These are phyloP conservation scores for Lyophyllum decastes DNA, from an alignment of 768 basidiomycete species.

Conservation along the genomic window DNA sequence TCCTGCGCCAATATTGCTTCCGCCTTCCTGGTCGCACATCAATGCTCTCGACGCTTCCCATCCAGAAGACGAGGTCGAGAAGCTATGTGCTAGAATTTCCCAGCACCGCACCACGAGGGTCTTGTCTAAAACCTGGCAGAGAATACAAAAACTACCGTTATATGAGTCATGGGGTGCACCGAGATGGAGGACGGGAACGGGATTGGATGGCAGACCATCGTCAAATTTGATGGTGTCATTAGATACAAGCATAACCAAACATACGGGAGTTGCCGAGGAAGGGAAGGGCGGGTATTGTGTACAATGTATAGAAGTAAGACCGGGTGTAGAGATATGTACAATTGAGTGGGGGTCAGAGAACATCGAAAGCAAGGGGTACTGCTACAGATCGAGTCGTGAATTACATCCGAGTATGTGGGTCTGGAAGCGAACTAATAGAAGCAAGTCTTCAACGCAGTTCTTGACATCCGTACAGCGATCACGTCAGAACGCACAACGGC, in stretches of 20 bases:
- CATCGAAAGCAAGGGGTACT: neutral
- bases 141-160: neutral
- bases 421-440: neutral
- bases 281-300: neutral
- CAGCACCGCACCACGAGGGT: neutral
- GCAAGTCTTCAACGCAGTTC: neutral
- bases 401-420: neutral
- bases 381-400: slow-evolving; percentile 1
- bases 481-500: neutral
- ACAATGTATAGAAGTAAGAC: too few species aligned
- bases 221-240: neutral
- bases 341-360: neutral
- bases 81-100: neutral
- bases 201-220: too few species aligned
- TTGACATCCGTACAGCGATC: neutral
- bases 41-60: too few species aligned
- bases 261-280: neutral
- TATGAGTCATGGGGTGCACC: neutral
- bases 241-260: neutral
- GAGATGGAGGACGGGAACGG: neutral
- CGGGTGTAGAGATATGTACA: neutral
- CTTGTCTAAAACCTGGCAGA: neutral
- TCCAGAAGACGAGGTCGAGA: too few species aligned
- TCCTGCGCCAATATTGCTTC: too few species aligned
- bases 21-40: too few species aligned